These are phyloP conservation scores for Spathaspora boniae DNA, from an alignment of 805 yeast genomes.

Conservation along the genomic window DNA sequence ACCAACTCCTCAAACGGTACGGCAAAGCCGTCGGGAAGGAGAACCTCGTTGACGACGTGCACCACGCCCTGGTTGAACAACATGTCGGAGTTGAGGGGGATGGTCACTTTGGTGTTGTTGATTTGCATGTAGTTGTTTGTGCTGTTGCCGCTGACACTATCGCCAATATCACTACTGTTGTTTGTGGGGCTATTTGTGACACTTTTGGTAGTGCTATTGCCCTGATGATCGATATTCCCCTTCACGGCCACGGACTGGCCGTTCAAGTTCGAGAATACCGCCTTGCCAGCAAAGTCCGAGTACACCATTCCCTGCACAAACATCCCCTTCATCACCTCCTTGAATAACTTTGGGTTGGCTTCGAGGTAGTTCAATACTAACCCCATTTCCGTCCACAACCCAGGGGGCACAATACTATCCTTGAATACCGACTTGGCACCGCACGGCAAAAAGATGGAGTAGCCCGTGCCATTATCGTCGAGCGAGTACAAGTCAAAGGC, in stretches of 20 bases:
- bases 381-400: slow-evolving; percentile 64
- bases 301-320: slow-evolving; percentile 66
- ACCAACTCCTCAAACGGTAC: slow-evolving; percentile 58
- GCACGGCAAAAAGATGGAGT: slow-evolving; percentile 77
- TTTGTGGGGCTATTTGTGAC: too few relatives aligned
- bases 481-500: slow-evolving; percentile 50
- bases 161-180: slow-evolving; percentile 14
- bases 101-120: slow-evolving; percentile 28
- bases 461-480: slow-evolving; percentile 54
- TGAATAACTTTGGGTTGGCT: slow-evolving; percentile 47
- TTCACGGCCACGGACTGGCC: slow-evolving; percentile 27
- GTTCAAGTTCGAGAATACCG: slow-evolving; percentile 16
- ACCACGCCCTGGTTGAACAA: slow-evolving; percentile 82
- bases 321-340: slow-evolving; percentile 51
- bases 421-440: slow-evolving; percentile 25
- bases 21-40: slow-evolving; percentile 54
- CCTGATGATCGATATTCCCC: too few relatives aligned
- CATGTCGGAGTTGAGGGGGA: slow-evolving; percentile 55
- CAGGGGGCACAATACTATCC: slow-evolving; percentile 3
- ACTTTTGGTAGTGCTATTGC: too few relatives aligned
- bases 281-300: slow-evolving; percentile 46
- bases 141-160: slow-evolving; percentile 9
- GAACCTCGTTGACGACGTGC: slow-evolving; percentile 58
- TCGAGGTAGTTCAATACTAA: slow-evolving; percentile 59
- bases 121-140: slow-evolving; percentile 22